Percentiles rank a stretch among this genome's conserved stretches.
Conservation (phyloP, 495 filamentous ascomycete species). For the Lineolata rhizophorae region DNA sequence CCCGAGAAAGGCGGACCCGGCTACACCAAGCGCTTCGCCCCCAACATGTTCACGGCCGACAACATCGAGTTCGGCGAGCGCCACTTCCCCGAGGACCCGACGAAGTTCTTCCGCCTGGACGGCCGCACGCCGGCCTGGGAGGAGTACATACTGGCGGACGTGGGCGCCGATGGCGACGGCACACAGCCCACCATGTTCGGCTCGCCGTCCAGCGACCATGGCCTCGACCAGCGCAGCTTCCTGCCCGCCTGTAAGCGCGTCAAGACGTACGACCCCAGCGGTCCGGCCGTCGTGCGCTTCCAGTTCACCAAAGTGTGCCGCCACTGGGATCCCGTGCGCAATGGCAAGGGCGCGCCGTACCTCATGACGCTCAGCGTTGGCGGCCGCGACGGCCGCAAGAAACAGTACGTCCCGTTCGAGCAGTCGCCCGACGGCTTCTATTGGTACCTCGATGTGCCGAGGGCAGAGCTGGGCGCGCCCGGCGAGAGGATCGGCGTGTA, state of each 20-base stretch:
- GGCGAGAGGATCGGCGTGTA: conserved; percentile 43
- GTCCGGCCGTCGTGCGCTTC: conserved; percentile 42
- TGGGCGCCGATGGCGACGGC: conserved; percentile 20
- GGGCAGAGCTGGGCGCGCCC: conserved; percentile 38
- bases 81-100: conserved; percentile 54
- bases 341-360: conserved; percentile 38
- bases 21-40: conserved; percentile 47
- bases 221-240: conserved; percentile 38
- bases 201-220: conserved; percentile 40
- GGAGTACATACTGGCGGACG: conserved; percentile 46
- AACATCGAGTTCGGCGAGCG: conserved; percentile 62
- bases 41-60: conserved; percentile 49
- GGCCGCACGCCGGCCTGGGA: conserved; percentile 42
- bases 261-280: conserved; percentile 23
- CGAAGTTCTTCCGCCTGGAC: conserved; percentile 45
- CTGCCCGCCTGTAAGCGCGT: conserved; percentile 35
- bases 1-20: conserved; percentile 15
- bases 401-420: conserved; percentile 44
- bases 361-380: conserved; percentile 43
- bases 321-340: conserved; percentile 50
- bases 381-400: conserved; percentile 40
- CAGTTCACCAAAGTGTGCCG: conserved; percentile 51
- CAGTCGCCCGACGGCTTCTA: conserved; percentile 42
- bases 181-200: too few relatives aligned
- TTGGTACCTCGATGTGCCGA: conserved; percentile 54